phyloP scores from a whole-genome alignment of 1,139 yeast genomes.

The Schizosaccharomyces versatilis region DNA sequence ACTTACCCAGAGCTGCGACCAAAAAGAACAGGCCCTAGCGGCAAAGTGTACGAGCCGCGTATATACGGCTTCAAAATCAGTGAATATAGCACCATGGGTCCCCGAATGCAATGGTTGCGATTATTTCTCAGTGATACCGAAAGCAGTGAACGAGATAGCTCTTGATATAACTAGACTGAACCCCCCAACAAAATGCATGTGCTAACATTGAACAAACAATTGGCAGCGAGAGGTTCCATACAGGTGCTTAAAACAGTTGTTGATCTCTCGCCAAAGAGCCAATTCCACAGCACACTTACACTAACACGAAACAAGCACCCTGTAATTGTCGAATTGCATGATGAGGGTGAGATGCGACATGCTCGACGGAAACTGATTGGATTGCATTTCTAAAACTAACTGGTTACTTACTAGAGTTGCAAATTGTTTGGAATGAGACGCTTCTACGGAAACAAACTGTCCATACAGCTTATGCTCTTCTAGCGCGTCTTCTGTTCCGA shows the following conservation, averaged over 20 bases:
- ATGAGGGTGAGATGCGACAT: too few relatives aligned
- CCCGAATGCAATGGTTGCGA: constrained; percentile 87
- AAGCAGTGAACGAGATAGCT: neutral
- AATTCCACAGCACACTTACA: too few relatives aligned
- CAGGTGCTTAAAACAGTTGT: too few relatives aligned
- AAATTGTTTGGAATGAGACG: neutral
- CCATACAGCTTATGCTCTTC: neutral
- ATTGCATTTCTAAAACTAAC: neutral
- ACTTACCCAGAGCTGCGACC: constrained; percentile 55
- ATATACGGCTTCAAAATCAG: constrained; percentile 73
- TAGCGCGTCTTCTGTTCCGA: neutral
- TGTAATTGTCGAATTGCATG: too few relatives aligned
- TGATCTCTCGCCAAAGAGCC: too few relatives aligned
- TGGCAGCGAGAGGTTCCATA: too few relatives aligned
- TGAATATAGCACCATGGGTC: constrained; percentile 58
- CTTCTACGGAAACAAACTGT: too few relatives aligned
- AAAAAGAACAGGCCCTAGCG: neutral
- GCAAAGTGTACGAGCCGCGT: constrained; percentile 15
- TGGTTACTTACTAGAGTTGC: neutral
- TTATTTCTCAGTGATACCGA: constrained; percentile 9
- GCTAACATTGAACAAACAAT: too few relatives aligned
- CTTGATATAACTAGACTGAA: too few relatives aligned
- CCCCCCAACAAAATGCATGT: too few relatives aligned
- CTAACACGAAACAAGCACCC: too few relatives aligned
- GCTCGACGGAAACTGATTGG: too few relatives aligned